Evolutionary conservation across 345 rosid species (phyloP).

Genomic region (Erucastrum elatum): DNA sequence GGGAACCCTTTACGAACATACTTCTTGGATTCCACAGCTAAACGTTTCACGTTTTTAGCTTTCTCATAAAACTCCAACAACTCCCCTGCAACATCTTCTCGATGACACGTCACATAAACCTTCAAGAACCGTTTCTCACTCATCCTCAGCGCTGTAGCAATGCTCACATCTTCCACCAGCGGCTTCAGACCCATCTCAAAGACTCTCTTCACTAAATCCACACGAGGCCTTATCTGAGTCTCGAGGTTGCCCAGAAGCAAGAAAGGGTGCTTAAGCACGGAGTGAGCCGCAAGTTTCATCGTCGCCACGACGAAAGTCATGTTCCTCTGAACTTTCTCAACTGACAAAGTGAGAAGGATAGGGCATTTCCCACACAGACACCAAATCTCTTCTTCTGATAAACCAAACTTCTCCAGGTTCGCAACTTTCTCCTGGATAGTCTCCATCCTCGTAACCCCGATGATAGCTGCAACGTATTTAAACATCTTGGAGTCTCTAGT

Average conservation of each 20-base stretch:
- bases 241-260: constrained; percentile 61
- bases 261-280: constrained; percentile 51
- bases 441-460: constrained; percentile 68
- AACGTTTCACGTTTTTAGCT: constrained; percentile 56
- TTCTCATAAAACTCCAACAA: constrained; percentile 54
- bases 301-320: constrained; percentile 73
- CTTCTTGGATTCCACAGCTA: constrained; percentile 64
- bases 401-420: constrained; percentile 73
- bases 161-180: constrained; percentile 17
- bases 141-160: constrained; percentile 64
- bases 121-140: constrained; percentile 58
- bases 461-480: constrained; percentile 58
- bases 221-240: constrained; percentile 59
- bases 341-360: constrained; percentile 52
- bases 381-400: constrained; percentile 70
- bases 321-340: constrained; percentile 82
- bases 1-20: constrained; percentile 58
- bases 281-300: constrained; percentile 58
- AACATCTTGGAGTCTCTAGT: constrained; percentile 62
- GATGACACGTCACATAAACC: constrained; percentile 62
- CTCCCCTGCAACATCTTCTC: constrained; percentile 50
- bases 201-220: constrained; percentile 53
- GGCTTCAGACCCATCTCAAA: constrained; percentile 64
- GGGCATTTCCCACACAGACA: constrained; percentile 57
- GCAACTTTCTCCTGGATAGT: constrained; percentile 67